Base-by-base conservation (phyloP, 2,329 filamentous ascomycete genomes). In the Fusarium redolens region DNA sequence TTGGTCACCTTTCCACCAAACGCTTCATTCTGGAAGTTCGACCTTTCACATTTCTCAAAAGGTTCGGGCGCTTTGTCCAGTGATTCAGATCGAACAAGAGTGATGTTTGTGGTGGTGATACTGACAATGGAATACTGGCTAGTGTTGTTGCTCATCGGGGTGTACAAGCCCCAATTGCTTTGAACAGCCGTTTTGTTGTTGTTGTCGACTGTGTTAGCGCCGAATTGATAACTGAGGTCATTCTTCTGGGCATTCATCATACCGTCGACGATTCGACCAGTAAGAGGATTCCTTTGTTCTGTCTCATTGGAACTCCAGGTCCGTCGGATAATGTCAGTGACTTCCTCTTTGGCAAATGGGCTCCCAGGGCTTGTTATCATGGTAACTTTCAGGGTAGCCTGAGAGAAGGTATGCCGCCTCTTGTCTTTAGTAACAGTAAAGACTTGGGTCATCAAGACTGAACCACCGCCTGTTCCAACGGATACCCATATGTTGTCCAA, bases 401-500 rank as follows among this genome's bases (percentile, higher is more conserved):
- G 54, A 20, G 15, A 45, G 41, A 74, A 72, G 1, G 61, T 67
- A 30, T 74, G 71, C 1, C 72, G 58, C 13, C 43, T 45, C 4
- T 41, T 59, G 4, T 40, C 61, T 6, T 72, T 74, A 1, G 71
- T 69, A 2, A 74, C 65, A 9, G 64, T 72, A 20, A 74, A 74
- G 7, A 74, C 60, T 28, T 74, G 72, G 3, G 40, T 69, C 72
- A 74, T 74, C 0, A 33, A 8, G 2, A 28, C 72, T 13, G 72
- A 74, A 3, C 72, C 71, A 13, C 71, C 72, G 1, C 71, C 72
- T 5, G 22, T 17, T 2, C 72, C 72, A 4, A 59, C 52, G 1
- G 72, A 72, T 3, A 25, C 9, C 72, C 71, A 74, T n/a, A 74
- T 74, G 2, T 74, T 74, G 25, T 74, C 65, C 17, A 56, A 6